Evolutionary conservation across 106 monocot species (phyloP).

Genomic region (Dendrobium officinale): DNA sequence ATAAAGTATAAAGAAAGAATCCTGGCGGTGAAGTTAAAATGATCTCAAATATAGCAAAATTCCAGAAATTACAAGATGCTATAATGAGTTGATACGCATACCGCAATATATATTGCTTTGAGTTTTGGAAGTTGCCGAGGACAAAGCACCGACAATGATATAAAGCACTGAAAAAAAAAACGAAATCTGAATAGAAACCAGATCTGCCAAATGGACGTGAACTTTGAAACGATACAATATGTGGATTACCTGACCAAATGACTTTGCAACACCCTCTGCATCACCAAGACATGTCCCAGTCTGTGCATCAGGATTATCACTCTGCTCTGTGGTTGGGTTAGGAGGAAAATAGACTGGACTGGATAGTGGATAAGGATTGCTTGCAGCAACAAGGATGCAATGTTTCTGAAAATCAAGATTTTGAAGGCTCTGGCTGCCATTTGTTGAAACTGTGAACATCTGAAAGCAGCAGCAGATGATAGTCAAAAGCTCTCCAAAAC

Average conservation of each 20-base stretch:
- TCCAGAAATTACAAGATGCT: background rate
- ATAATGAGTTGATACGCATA: constrained; percentile 23
- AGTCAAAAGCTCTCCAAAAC: background rate
- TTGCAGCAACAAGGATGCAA: constrained; percentile 87
- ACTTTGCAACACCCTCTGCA: constrained; percentile 90
- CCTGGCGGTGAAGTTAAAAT: background rate
- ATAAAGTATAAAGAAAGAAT: background rate
- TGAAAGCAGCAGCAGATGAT: constrained; percentile 12
- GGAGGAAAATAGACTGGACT: constrained; percentile 62
- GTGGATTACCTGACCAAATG: constrained; percentile 59
- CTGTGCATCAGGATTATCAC: constrained; percentile 33
- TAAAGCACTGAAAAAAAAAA: constrained; percentile 38
- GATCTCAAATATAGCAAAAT: background rate
- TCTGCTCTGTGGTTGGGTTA: constrained; percentile 29
- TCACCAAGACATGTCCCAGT: constrained; percentile 64
- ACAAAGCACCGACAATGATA: constrained; percentile 85
- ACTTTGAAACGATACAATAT: constrained; percentile 6
- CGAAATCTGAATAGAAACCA: background rate
- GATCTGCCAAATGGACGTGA: constrained; percentile 3
- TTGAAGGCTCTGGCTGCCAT: constrained; percentile 47
- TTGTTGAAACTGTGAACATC: constrained; percentile 46
- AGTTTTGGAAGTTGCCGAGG: constrained; percentile 92
- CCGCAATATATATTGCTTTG: constrained; percentile 77
- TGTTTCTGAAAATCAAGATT: constrained; percentile 70
- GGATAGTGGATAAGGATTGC: constrained; percentile 85